Evolutionary conservation across 306 rosid species (phyloP).

Genomic region (Casuarina equisetifolia): DNA sequence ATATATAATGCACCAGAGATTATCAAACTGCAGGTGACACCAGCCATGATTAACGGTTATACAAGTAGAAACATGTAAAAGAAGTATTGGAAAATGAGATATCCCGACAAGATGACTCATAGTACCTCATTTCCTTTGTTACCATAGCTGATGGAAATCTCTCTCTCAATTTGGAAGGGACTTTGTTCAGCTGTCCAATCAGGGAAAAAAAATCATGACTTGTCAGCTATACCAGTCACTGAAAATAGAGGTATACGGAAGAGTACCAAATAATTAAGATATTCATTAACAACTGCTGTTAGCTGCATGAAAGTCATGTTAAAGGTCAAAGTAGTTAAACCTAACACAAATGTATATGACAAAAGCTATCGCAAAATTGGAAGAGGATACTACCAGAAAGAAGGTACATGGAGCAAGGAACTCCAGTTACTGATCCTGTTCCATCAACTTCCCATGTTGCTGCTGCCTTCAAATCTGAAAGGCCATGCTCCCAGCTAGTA

Average conservation of each 20-base stretch:
- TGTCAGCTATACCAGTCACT: slow-evolving; percentile 22
- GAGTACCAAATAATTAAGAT: not conserved
- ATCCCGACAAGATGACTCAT: not conserved
- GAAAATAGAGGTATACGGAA: slow-evolving; percentile 9
- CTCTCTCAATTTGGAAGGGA: slow-evolving; percentile 46
- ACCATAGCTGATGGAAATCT: slow-evolving; percentile 88
- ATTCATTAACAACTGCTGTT: slow-evolving; percentile 10
- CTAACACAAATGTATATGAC: not conserved
- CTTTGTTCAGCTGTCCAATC: slow-evolving; percentile 61
- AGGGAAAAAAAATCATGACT: slow-evolving; percentile 17
- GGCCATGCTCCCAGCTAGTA: slow-evolving; percentile 21
- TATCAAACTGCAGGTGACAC: not conserved
- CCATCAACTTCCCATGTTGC: slow-evolving; percentile 98
- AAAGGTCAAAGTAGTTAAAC: not conserved
- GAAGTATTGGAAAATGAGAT: not conserved
- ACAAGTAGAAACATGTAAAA: not conserved
- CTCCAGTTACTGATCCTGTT: slow-evolving; percentile 58
- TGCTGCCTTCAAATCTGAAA: slow-evolving; percentile 73
- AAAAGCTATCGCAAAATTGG: slow-evolving; percentile 15
- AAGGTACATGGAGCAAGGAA: slow-evolving; percentile 91
- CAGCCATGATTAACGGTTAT: not conserved
- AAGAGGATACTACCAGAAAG: slow-evolving; percentile 59
- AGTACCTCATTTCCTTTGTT: slow-evolving; percentile 95
- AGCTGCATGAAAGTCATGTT: slow-evolving; percentile 4
- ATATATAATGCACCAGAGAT: slow-evolving; percentile 2